Base-by-base conservation (phyloP, 2,329 filamentous ascomycete genomes). In the Ascochyta koolunga region DNA sequence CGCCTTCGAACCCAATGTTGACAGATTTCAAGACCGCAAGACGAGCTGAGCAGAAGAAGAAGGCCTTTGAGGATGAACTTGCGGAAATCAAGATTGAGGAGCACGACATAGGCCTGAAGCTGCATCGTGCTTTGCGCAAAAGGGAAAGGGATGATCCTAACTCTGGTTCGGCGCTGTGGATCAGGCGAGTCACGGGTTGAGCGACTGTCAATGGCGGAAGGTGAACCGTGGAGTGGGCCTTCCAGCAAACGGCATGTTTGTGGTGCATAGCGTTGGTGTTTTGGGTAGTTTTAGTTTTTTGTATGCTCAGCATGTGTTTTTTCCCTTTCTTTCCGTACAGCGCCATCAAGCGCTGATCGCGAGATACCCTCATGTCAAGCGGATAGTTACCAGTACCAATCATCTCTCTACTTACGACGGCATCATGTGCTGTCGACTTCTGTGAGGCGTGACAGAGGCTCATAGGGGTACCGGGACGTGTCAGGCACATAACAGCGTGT, bases 81-180 rank as follows among this genome's bases (percentile, higher is more conserved):
- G 65, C 65, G 13, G 72, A 76, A 50, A 70, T 77, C 33, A 67
- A 63, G 57, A 50, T 61, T 0, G 68, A 73, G 54, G 75, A 76
- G 54, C 72, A 77, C 56, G 75, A 77, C 37, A 62, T 76, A 6
- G 75, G 75, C 4, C 51, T 77, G 51, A 75, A 67, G 61, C 52
- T 77, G 56, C 74, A 76, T 64, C 62, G 75, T 16, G 74, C 74
- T 54, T 70, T 68, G 64, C 71, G 69, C 61, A 75, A 72, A 64
- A 67, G 68, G 57, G 75, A 77, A 56, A 60, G 61, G 42, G 73
- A 73, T 11, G 74, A 76, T 57, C 70, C 69, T 2, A 65, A 67
- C 18, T 58, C 52, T 31, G 64, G 65, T 22, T 74, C 68, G 50
- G 70, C 72, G 33, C 55, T 77, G 27, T 77, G 75, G 75, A 65